Base-by-base conservation (phyloP, 257 asterid species). In the Agastache rugosa region DNA sequence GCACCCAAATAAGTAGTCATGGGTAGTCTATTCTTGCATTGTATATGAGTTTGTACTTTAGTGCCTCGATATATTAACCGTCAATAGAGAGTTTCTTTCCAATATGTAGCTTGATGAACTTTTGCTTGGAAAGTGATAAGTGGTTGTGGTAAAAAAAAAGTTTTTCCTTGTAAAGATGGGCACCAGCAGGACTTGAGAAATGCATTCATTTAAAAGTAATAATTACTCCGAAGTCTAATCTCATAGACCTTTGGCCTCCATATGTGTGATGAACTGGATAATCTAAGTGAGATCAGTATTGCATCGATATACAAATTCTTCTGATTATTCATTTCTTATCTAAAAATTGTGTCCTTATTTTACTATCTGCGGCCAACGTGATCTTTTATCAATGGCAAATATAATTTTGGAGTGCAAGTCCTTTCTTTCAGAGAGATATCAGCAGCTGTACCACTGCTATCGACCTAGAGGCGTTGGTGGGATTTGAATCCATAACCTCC, bases 1-100 rank as follows among this genome's bases (percentile, higher is more conserved):
- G 74, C 77, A 51, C 58, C 60, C 44, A 47, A 70, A 19, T 34
- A 8, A 51, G 47, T 15, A 45, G 29, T 23, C 27, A 56, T 11
- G 44, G 22, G 41, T 69, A 20, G 53, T 51, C 17, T 17, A 60
- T 39, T 17, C 15, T 19, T 53, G 27, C 59, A 53, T 71, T 60
- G 11, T 56, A 58, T 51, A 27, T 29, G 48, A 50, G 7, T 20
- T 50, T 45, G 23, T 17, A 67, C 47, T 11, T 47, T 23, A 14
- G 16, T 22, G 47, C 60, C 65, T 71, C 39, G 37, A 51, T 35
- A 19, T 51, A 25, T 51, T 48, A 1, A 6, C 11, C 22, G 51
- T 45, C 51, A 14, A 45, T 45, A 45, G 19, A 45, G 19, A 45
- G 2, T 4, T 45, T 45, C n/a, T 45, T 45, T 45, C 16, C 19